Base-by-base conservation (phyloP, 2,329 filamentous ascomycete species). In the Diaporthe amygdali region DNA sequence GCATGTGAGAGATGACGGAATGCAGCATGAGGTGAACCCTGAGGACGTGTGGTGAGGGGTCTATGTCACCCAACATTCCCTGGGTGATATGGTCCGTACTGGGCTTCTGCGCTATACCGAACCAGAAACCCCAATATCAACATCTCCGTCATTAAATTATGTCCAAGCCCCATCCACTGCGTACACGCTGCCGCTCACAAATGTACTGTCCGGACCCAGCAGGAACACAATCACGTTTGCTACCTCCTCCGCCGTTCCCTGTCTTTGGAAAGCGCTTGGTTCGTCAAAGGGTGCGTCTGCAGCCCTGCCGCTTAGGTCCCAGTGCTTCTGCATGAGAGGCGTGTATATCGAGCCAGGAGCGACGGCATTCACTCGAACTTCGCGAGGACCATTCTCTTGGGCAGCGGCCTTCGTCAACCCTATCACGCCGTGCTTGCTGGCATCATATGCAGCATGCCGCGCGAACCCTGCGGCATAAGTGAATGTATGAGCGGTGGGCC, bases 1-100 rank as follows among this genome's bases (percentile, higher is more conserved):
- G 80, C 94, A 97, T 81, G 88, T 97, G 59, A 89, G 96, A 74
- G 89, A 92, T 68, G 90, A 96, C 76, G 96, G 96, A 22, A 93
- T 96, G 84, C 87, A 90, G 71, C 91, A 94, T 79, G 87, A 89
- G 76, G 95, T 99, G 32, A 85, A 89, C 61, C 94, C 95, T 2
- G 91, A 94, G 72, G 94, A 98, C 83, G 95, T 99, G 66, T 98
- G 93, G 91, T 95, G 81, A 86, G 68, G 37, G 49, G 17, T 47
- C 15, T 47, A 20, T 46, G 20, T 25, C 66, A 32, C 37, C 44
- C 39, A 12, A 51, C 46, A 61, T 37, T 39, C 32, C 20, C 20
- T 39, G n/a, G 64, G 30, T 37, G 49, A 15, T 34, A 14, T 37
- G 32, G 6, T 37, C 64, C 22, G 30, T 17, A 39, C 46, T 37